Conservation (phyloP, 2,329 filamentous ascomycete genomes). For the Alternaria panax region DNA sequence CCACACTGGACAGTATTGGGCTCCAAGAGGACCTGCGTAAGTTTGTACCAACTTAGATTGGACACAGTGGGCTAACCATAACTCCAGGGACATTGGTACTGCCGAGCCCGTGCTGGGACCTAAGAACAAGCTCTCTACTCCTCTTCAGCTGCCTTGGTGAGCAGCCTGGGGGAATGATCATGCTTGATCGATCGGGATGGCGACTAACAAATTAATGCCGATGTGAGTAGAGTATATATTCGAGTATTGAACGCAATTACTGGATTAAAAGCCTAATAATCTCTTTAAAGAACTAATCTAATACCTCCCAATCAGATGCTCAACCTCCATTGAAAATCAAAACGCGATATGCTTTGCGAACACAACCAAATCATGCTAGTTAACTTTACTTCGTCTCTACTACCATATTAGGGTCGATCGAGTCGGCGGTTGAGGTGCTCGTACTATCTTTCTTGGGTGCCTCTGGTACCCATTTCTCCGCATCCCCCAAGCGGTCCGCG, state of each 20-base stretch:
- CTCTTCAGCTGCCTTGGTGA: conserved; percentile 72
- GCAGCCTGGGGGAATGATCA: background rate
- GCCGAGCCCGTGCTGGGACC: conserved; percentile 68
- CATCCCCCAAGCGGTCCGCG: conserved; percentile 38
- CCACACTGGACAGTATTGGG: conserved; percentile 76
- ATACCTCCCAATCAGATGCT: background rate
- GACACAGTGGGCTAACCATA: conserved; percentile 6
- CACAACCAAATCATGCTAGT: background rate
- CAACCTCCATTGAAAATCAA: background rate
- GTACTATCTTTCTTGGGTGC: conserved; percentile 8
- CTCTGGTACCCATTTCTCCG: conserved; percentile 31
- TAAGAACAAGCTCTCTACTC: conserved; percentile 64
- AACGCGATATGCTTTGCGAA: background rate
- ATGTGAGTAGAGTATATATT: background rate
- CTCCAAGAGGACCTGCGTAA: conserved; percentile 71
- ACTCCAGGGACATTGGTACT: conserved; percentile 70
- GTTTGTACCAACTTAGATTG: conserved; percentile 26
- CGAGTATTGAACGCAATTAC: background rate
- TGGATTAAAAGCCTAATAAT: background rate
- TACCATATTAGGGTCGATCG: background rate
- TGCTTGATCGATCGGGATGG: background rate
- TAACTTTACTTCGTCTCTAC: background rate
- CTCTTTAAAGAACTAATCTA: background rate
- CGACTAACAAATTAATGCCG: background rate
- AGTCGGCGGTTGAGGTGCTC: background rate